Evolutionary conservation across 139 green algal genomes (phyloP), one percentile per base, ranked within the genome.

Genomic region (Bryopsis sp.): DNA sequence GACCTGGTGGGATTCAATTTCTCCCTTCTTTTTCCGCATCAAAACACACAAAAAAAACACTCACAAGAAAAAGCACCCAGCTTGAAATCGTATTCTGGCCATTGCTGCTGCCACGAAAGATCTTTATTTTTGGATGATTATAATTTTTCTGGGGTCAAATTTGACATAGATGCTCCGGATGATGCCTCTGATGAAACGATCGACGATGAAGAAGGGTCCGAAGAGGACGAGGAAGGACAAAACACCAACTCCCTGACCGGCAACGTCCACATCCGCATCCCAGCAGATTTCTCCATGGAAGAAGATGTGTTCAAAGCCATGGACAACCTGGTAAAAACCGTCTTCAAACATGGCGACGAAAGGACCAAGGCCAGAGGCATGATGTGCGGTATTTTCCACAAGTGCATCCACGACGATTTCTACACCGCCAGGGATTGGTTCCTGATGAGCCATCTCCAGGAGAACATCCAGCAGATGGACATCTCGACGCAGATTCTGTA

Each of bases 281-380:
- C 89, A 0, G 36, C 69, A 1, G 85, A 93, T 61, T 96, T 89
- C 70, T 47, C 66, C 2, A 82, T 96, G 76, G 77, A 76, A 3
- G 85, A 90, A 64, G 69, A 76, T 64, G 81, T 73, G 48, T 67
- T 79, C 22, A 58, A 72, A 28, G 68, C 87, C 6, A 81, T 96
- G 76, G 58, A 79, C 29, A 24, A 48, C 26, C 89, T 98, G 28
- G 75, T 84, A 26, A 33, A 37, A 2, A 54, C 71, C 34, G 92
- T 98, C 64, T 99, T 95, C 78, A 67, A 75, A 28, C 72, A 93
- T 39, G 95, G 92, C 19, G 94, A 98, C 60, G 95, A 99, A 81
- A 89, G 95, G 72, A 88, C 86, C 72, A 99, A 98, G 81, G 93
- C 93, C 19, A 88, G 95, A 39, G 89, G 90, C 29, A 93, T 97